Percentiles rank a stretch among this genome's conserved stretches.
phyloP scores from a whole-genome alignment of 2,329 filamentous ascomycete species.

The Didymella keratinophila region DNA sequence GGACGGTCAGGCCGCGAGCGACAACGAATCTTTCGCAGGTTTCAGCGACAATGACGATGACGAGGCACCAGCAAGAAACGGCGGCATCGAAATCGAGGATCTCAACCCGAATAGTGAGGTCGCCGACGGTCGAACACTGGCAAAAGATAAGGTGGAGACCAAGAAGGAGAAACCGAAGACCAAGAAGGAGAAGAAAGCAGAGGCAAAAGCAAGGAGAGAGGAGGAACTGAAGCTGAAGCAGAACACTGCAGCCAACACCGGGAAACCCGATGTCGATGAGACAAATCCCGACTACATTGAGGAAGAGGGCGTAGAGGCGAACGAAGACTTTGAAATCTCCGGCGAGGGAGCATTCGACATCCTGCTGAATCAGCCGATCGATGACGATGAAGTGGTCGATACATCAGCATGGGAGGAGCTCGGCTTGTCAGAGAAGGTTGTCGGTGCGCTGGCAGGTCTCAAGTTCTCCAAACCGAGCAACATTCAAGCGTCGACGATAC shows the following conservation, averaged over 20 bases:
- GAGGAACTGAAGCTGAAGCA: slow-evolving; percentile 21
- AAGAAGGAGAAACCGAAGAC: slow-evolving; percentile 23
- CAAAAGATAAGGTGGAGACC: slow-evolving; percentile 20
- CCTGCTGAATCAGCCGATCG: slow-evolving; percentile 60
- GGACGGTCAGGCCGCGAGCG: slow-evolving; percentile 53
- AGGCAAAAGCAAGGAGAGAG: slow-evolving; percentile 32
- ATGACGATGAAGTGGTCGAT: slow-evolving; percentile 69
- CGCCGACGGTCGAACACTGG: slow-evolving; percentile 15
- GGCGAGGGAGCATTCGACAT: slow-evolving; percentile 60
- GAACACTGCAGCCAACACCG: slow-evolving; percentile 26
- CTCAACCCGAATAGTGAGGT: slow-evolving; percentile 35
- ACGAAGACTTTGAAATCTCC: slow-evolving; percentile 33
- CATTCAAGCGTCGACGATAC: slow-evolving; percentile 83
- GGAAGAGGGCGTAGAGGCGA: slow-evolving; percentile 31
- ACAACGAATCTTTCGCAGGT: slow-evolving; percentile 43
- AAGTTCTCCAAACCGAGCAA: slow-evolving; percentile 81
- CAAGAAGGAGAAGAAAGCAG: slow-evolving; percentile 27
- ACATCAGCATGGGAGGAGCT: slow-evolving; percentile 81
- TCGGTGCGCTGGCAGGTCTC: slow-evolving; percentile 78
- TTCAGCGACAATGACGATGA: slow-evolving; percentile 33
- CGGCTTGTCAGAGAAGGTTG: slow-evolving; percentile 73
- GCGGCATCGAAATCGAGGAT: slow-evolving; percentile 16
- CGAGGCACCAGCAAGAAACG: slow-evolving; percentile 22
- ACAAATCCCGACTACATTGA: slow-evolving; percentile 29
- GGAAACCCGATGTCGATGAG: neutral